A percentile compares a stretch with the other conserved stretches of the same genome.
phyloP scores from a whole-genome alignment of 768 basidiomycete genomes.

The Kwoniella mangroviensis region DNA sequence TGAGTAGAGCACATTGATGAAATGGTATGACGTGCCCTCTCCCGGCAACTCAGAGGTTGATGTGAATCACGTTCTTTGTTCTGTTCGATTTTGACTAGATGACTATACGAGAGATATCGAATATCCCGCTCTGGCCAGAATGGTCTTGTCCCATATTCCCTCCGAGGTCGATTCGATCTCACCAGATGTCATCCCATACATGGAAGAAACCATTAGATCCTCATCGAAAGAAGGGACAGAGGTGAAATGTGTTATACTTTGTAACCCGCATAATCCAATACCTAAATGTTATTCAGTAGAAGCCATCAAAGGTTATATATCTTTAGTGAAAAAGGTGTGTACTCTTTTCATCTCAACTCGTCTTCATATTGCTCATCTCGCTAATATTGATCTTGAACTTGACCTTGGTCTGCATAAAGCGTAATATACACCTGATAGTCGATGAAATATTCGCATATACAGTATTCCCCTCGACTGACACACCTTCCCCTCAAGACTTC shows the following conservation, averaged over 20 bases:
- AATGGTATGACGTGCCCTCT: too few relatives aligned
- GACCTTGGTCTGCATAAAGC: slow-evolving; percentile 5
- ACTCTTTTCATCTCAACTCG: neutral
- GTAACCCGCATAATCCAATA: slow-evolving; percentile 22
- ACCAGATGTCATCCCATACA: neutral
- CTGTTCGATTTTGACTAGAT: slow-evolving; percentile 4
- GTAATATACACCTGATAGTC: slow-evolving; percentile 7
- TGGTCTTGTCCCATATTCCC: slow-evolving; percentile 10
- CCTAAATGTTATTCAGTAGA: slow-evolving; percentile 11
- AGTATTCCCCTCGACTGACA: neutral
- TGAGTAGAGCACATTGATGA: too few relatives aligned
- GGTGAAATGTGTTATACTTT: slow-evolving; percentile 6
- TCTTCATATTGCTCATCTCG: too few relatives aligned
- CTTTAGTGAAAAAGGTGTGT: slow-evolving; percentile 6
- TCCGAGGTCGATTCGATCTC: slow-evolving; percentile 10
- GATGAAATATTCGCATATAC: slow-evolving; percentile 17
- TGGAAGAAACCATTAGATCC: neutral
- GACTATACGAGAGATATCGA: slow-evolving; percentile 16
- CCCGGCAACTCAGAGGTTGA: too few relatives aligned
- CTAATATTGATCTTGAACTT: too few relatives aligned
- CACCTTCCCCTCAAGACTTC: neutral
- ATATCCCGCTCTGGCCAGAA: slow-evolving; percentile 5
- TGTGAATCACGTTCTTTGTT: too few relatives aligned
- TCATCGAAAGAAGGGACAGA: neutral
- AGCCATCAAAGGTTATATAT: slow-evolving; percentile 11